phyloP scores from a whole-genome alignment of 2,329 filamentous ascomycete genomes.

The Achaetomium macrosporum region DNA sequence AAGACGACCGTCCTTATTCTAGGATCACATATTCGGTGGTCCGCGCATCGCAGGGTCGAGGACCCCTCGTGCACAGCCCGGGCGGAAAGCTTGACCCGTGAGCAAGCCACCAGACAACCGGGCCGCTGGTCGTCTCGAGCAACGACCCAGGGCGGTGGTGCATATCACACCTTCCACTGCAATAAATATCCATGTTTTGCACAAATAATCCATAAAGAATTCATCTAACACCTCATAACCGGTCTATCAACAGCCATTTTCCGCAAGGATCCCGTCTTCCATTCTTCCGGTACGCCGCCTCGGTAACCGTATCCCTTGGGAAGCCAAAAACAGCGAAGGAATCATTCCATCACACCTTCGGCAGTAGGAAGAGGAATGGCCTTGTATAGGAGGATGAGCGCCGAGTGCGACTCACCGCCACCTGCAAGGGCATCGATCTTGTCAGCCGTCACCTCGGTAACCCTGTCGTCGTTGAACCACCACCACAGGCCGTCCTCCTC shows the following conservation, averaged over 20 bases:
- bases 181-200: neutral
- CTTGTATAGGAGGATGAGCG: constrained; percentile 72
- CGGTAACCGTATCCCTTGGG: neutral
- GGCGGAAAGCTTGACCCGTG: too few relatives aligned
- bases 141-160: neutral
- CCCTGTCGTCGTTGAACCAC: constrained; percentile 99
- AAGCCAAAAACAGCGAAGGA: neutral
- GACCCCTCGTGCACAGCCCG: too few relatives aligned
- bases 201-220: neutral
- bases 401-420: constrained; percentile 81
- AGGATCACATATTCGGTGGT: too few relatives aligned
- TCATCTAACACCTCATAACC: neutral
- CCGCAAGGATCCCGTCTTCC: neutral
- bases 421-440: constrained; percentile 88
- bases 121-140: too few relatives aligned
- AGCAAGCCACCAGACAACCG: too few relatives aligned
- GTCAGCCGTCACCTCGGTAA: constrained; percentile 82
- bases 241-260: constrained; percentile 3
- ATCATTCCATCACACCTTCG: constrained; percentile 35
- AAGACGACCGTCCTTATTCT: too few relatives aligned
- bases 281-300: neutral
- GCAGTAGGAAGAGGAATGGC: constrained; percentile 62
- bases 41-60: too few relatives aligned
- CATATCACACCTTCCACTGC: neutral
- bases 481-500: constrained; percentile 95